Evolutionary conservation across 1,284 basidiomycete species (phyloP).

Genomic region (Cystobasidium sp.): DNA sequence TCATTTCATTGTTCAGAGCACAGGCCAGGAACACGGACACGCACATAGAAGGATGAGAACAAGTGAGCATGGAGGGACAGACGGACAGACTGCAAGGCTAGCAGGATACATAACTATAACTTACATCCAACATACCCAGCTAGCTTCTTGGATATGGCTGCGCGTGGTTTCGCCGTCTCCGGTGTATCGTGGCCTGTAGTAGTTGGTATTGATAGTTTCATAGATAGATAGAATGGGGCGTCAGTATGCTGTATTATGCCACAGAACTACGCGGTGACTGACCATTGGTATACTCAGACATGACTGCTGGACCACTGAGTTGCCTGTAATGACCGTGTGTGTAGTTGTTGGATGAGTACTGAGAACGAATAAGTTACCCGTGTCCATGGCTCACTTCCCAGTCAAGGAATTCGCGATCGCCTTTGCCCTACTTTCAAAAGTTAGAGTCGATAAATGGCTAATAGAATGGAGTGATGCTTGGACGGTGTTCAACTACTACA

Average conservation of each 20-base stretch:
- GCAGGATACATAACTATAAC: constrained; percentile 31
- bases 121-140: constrained; percentile 71
- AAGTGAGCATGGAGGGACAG: neutral
- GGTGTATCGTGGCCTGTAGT: constrained; percentile 2
- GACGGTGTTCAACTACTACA: neutral
- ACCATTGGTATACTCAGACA: constrained; percentile 31
- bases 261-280: neutral
- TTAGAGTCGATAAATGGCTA: neutral
- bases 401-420: constrained; percentile 8
- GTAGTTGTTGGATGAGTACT: neutral
- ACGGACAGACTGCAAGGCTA: neutral
- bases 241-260: constrained; percentile 6
- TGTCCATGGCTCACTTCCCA: neutral
- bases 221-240: neutral
- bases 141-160: constrained; percentile 83
- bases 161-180: constrained; percentile 1
- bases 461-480: neutral
- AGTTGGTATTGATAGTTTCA: constrained; percentile 14
- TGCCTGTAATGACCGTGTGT: neutral
- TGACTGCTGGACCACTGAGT: neutral
- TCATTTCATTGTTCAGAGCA: neutral
- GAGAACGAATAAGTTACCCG: neutral
- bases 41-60: no score
- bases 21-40: no score
- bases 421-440: neutral